Evolutionary conservation across 2,329 filamentous ascomycete species (phyloP), one percentile per base, ranked within the genome.

Genomic region (Gremmenia infestans): DNA sequence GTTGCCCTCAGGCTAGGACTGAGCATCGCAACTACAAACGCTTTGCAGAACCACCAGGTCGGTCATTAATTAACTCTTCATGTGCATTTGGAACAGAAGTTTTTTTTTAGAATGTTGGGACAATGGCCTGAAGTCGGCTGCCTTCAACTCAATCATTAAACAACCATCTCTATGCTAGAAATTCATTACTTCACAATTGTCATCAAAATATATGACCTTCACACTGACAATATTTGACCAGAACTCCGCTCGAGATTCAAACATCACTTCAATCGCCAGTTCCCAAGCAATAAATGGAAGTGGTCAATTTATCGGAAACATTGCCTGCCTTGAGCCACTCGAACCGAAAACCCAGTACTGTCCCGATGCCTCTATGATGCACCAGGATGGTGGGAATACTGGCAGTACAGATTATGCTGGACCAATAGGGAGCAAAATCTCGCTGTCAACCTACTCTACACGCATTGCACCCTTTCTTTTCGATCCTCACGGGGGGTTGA

Each of bases 331-430:
- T 5, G 7, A 25, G 25, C 45, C 52, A 12, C 52, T 53, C n/a
- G 23, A 17, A 3, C 45, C 52, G 5, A 53, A 37, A 43, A 11
- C 52, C 17, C 36, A 48, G 47, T 53, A 53, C 35, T n/a, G n/a
- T 8, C 52, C 43, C 12, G 43, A 53, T 7, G 52, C 48, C n/a
- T 17, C 32, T 14, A 48, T 48, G 52, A 48, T 48, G 23, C 52
- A 53, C 19, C 9, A 12, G 11, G 43, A 48, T n/a, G 43, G 43
- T 4, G 45, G 52, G 12, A 48, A 48, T 23, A 53, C 52, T 4
- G 45, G 35, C 2, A 23, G 14, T 17, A 19, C 28, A 9, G 32
- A 53, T 25, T 46, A 35, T 25, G 14, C 40, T 11, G 45, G 52
- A 9, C 52, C 52, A 28, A 49, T 22, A 5, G 52, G 52, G 14